Evolutionary conservation across 1,284 basidiomycete genomes (phyloP).

Genomic region (Golubevia pallescens): DNA sequence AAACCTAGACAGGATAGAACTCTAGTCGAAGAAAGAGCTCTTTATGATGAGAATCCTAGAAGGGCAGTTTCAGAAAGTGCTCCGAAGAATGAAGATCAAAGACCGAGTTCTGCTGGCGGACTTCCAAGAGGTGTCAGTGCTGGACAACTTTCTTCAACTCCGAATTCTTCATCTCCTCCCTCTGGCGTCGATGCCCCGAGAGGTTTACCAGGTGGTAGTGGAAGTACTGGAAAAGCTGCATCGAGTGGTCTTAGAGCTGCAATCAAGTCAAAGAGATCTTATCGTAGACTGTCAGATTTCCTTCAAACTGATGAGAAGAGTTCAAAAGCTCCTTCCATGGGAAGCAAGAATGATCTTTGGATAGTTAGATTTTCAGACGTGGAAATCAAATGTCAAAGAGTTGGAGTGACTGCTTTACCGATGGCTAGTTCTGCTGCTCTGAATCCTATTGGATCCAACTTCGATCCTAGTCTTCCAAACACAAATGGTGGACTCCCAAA

Average conservation of each 20-base stretch:
- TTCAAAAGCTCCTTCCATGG: slow-evolving; percentile 51
- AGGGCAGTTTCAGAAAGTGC: slow-evolving; percentile 46
- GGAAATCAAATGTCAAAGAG: slow-evolving; percentile 85
- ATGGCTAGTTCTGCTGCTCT: too few relatives aligned
- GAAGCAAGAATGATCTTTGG: slow-evolving; percentile 79
- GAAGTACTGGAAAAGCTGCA: too few relatives aligned
- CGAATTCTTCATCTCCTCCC: too few relatives aligned
- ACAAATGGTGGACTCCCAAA: background rate
- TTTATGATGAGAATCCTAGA: slow-evolving; percentile 58
- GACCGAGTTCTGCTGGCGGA: too few relatives aligned
- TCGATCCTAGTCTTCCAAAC: background rate
- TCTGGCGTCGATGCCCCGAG: too few relatives aligned
- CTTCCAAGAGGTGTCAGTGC: too few relatives aligned
- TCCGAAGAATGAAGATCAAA: background rate
- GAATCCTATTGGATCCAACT: too few relatives aligned
- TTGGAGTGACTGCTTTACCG: slow-evolving; percentile 85
- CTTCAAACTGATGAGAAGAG: slow-evolving; percentile 4
- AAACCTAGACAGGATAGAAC: slow-evolving; percentile 85
- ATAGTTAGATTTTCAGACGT: slow-evolving; percentile 94
- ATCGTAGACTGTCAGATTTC: slow-evolving; percentile 41
- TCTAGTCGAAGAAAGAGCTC: slow-evolving; percentile 80
- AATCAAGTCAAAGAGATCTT: slow-evolving; percentile 43
- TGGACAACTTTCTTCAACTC: too few relatives aligned
- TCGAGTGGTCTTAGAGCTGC: slow-evolving; percentile 23
- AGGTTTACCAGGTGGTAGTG: too few relatives aligned